Conservation (phyloP, 345 rosid species). For the Corymbia maculata region DNA sequence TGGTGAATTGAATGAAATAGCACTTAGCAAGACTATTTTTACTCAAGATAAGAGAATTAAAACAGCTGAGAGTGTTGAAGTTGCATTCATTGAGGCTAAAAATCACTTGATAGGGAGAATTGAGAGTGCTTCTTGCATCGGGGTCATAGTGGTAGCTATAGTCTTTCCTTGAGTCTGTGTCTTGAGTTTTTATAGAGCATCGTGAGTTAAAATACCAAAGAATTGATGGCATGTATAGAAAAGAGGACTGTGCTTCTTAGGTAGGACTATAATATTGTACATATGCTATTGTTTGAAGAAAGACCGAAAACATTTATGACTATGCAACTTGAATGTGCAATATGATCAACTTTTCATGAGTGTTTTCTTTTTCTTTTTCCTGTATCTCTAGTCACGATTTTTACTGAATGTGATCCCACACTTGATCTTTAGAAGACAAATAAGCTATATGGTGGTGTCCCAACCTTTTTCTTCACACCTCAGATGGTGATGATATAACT, state of each 20-base stretch:
- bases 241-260: not conserved
- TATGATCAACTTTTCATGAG: not conserved
- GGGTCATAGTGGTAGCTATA: slow-evolving; percentile 64
- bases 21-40: slow-evolving; percentile 35
- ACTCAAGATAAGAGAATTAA: slow-evolving; percentile 52
- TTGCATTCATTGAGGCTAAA: slow-evolving; percentile 82
- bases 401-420: not conserved
- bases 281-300: not conserved
- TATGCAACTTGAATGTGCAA: not conserved
- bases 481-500: not conserved
- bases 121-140: slow-evolving; percentile 81
- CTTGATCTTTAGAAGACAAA: not conserved
- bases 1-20: slow-evolving; percentile 32
- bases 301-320: not conserved
- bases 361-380: not conserved
- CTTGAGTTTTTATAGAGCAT: not conserved
- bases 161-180: not conserved
- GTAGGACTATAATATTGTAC: not conserved
- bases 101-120: slow-evolving; percentile 67
- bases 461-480: not conserved
- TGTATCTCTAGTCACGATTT: not conserved
- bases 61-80: slow-evolving; percentile 51
- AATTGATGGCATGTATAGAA: not conserved
- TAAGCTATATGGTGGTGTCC: not conserved
- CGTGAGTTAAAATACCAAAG: not conserved